Percentiles rank a stretch among this genome's conserved stretches.
Evolutionary conservation across 208 protist species (phyloP).

Genomic region (Leishmania lainsoni): DNA sequence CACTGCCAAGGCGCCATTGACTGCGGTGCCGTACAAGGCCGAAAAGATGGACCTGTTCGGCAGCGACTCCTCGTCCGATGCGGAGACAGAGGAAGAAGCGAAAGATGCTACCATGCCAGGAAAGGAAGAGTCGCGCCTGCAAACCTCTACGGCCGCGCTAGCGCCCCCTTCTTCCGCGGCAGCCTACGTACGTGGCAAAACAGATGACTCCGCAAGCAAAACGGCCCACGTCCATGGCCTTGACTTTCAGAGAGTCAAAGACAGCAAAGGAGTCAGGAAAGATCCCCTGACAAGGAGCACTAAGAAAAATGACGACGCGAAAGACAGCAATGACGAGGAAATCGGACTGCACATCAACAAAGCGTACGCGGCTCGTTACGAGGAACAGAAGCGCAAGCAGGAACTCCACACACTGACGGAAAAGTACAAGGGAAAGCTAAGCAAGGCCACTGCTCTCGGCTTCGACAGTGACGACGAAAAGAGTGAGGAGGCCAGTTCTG

Average conservation of each 20-base stretch:
- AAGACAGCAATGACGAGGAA: slow-evolving; percentile 12
- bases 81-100: slow-evolving; percentile 5
- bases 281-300: background rate
- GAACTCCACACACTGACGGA: slow-evolving; percentile 84
- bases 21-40: slow-evolving; percentile 10
- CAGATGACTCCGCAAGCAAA: background rate
- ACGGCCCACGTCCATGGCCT: slow-evolving; percentile 22
- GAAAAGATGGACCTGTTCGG: slow-evolving; percentile 41
- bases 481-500: slow-evolving; percentile 38
- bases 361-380: slow-evolving; percentile 81
- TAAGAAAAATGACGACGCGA: slow-evolving; percentile 5
- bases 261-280: background rate
- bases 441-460: slow-evolving; percentile 13
- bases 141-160: background rate
- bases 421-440: slow-evolving; percentile 77
- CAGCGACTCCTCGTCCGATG: slow-evolving; percentile 29
- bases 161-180: background rate
- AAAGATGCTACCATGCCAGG: background rate
- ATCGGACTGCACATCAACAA: slow-evolving; percentile 70
- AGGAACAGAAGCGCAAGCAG: slow-evolving; percentile 89
- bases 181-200: background rate
- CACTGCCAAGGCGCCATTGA: background rate
- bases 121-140: background rate
- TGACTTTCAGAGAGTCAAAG: slow-evolving; percentile 9
- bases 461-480: slow-evolving; percentile 2